Evolutionary conservation across 768 basidiomycete species (phyloP).

Genomic region (Leucocoprinus leucothites): DNA sequence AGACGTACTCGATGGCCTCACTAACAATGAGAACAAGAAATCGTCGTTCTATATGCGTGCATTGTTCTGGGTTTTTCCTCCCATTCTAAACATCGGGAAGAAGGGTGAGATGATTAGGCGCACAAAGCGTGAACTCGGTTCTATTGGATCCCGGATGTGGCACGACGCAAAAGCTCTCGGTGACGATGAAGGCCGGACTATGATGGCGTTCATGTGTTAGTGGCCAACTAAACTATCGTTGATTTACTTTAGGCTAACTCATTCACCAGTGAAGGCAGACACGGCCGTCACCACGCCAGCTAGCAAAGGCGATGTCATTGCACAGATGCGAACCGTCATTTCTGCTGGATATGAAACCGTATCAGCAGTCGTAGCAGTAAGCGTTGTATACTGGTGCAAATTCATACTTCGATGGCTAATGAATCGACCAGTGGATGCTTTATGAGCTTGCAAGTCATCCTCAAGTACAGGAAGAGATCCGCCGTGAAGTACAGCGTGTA

Average conservation of each 20-base stretch:
- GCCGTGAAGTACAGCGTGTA: conserved; percentile 47
- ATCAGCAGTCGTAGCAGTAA: conserved; percentile 42
- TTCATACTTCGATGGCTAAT: conserved; percentile 8
- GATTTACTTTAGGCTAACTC: neutral
- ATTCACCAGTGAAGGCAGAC: conserved; percentile 39
- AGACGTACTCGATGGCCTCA: conserved; percentile 53
- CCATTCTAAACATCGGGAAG: conserved; percentile 51
- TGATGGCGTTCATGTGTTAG: conserved; percentile 57
- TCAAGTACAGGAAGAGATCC: conserved; percentile 50
- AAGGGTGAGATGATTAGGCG: conserved; percentile 56
- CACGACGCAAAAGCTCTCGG: conserved; percentile 45
- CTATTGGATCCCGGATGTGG: conserved; percentile 51
- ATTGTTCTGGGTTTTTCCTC: conserved; percentile 58
- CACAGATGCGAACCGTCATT: conserved; percentile 62
- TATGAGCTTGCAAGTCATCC: conserved; percentile 57
- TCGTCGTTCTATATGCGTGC: conserved; percentile 64
- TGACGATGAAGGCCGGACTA: conserved; percentile 40
- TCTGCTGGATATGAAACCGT: conserved; percentile 59
- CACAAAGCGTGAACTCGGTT: conserved; percentile 52
- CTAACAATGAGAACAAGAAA: conserved; percentile 56
- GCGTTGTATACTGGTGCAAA: conserved; percentile 17
- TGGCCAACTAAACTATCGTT: neutral
- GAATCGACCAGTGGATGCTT: conserved; percentile 51
- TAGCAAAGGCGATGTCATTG: conserved; percentile 47
- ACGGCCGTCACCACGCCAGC: conserved; percentile 30